These are phyloP conservation scores for Saitozyma podzolica DNA, from an alignment of 768 basidiomycete genomes.

Conservation along the genomic window DNA sequence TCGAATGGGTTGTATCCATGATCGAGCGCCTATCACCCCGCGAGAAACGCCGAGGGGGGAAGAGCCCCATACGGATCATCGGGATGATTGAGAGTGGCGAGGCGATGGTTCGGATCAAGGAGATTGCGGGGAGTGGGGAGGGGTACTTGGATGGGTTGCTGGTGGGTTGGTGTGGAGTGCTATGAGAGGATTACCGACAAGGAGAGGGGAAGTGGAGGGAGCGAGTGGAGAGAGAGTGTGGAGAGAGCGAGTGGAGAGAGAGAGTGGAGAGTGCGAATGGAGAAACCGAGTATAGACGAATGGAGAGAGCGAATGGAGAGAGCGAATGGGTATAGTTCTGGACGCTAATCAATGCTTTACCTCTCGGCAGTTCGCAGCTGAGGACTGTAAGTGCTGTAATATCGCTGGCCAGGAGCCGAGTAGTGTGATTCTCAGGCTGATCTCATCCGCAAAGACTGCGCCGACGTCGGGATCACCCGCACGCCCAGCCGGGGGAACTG, in stretches of 20 bases:
- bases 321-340: too few relatives aligned
- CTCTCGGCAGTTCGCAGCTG: constrained; percentile 75
- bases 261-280: too few relatives aligned
- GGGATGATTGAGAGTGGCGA: constrained; percentile 84
- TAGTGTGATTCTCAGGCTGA: not conserved
- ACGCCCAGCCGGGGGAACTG: constrained; percentile 72
- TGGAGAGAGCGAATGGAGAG: too few relatives aligned
- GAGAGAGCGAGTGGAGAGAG: too few relatives aligned
- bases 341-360: too few relatives aligned
- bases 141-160: constrained; percentile 65
- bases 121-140: constrained; percentile 71
- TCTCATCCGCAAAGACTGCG: constrained; percentile 65
- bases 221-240: too few relatives aligned
- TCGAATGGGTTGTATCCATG: constrained; percentile 62
- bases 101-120: constrained; percentile 65
- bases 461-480: constrained; percentile 78
- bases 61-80: constrained; percentile 60
- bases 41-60: constrained; percentile 31
- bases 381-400: constrained; percentile 68
- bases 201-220: too few relatives aligned
- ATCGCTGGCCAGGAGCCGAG: too few relatives aligned
- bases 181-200: not conserved
- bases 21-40: constrained; percentile 52
- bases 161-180: constrained; percentile 55
- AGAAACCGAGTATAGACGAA: too few relatives aligned